Conservation (phyloP, 208 protist species). For the Leishmania tarentolae region DNA sequence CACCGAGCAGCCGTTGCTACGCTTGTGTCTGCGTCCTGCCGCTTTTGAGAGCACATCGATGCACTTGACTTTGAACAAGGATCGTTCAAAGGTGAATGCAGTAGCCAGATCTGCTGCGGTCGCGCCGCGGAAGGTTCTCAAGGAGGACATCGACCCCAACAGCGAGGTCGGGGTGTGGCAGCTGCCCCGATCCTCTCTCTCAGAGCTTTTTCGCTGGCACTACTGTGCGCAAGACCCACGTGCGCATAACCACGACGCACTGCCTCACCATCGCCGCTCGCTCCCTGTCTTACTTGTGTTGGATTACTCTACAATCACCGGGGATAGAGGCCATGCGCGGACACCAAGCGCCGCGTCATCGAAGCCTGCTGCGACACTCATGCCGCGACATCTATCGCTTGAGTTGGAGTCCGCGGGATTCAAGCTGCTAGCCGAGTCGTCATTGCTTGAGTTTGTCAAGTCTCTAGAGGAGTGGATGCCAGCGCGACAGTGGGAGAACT, state of each 20-base stretch:
- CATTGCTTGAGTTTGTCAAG: conserved; percentile 23
- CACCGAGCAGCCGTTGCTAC: conserved; percentile 23
- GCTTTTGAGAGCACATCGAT: neutral
- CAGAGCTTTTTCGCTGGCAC: conserved; percentile 73
- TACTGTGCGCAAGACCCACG: conserved; percentile 81
- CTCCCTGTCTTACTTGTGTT: conserved; percentile 66
- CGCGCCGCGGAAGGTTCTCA: conserved; percentile 39
- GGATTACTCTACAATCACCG: conserved; percentile 54
- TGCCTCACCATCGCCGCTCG: conserved; percentile 60
- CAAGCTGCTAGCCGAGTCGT: conserved; percentile 24
- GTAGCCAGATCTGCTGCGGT: neutral
- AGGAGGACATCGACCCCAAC: conserved; percentile 63
- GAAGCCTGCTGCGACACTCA: conserved; percentile 35
- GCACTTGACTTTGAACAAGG: neutral
- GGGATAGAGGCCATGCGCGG: neutral
- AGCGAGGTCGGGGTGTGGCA: conserved; percentile 59
- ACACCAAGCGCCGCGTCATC: neutral
- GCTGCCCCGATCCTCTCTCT: conserved; percentile 10
- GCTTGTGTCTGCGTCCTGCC: conserved; percentile 14
- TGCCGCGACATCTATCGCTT: conserved; percentile 56
- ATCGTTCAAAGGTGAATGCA: neutral
- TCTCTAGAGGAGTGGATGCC: conserved; percentile 43
- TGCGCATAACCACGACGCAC: conserved; percentile 71
- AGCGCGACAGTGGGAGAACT: conserved; percentile 28
- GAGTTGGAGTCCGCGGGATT: conserved; percentile 57